Evolutionary conservation across 2,329 filamentous ascomycete species (phyloP).

Genomic region (Fusarium denticulatum): DNA sequence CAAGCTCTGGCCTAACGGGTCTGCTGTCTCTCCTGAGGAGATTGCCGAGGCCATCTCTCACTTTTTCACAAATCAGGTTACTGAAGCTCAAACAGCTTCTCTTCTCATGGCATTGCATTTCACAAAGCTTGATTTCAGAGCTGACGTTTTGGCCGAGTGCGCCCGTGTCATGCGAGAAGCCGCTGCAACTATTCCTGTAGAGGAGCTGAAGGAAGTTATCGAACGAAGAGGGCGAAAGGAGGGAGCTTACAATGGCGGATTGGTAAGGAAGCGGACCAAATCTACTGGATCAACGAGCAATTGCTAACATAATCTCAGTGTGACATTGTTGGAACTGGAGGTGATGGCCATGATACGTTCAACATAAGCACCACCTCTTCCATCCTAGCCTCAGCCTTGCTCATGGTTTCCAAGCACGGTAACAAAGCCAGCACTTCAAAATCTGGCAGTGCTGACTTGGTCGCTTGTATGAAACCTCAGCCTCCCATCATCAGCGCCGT

Average conservation of each 20-base stretch:
- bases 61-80: constrained; percentile 90
- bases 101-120: constrained; percentile 93
- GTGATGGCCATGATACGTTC: constrained; percentile 97
- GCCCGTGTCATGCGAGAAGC: constrained; percentile 85
- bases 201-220: constrained; percentile 69
- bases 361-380: constrained; percentile 97
- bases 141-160: constrained; percentile 87
- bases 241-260: constrained; percentile 81
- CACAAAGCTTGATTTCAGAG: constrained; percentile 82
- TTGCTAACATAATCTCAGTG: constrained; percentile 56
- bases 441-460: constrained; percentile 92
- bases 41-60: constrained; percentile 90
- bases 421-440: constrained; percentile 96
- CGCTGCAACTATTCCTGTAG: constrained; percentile 75
- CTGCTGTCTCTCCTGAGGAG: constrained; percentile 75
- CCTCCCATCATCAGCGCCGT: constrained; percentile 80
- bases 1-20: constrained; percentile 71
- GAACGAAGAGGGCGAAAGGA: constrained; percentile 69
- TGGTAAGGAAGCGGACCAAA: constrained; percentile 65
- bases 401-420: constrained; percentile 93
- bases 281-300: background rate
- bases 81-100: constrained; percentile 87
- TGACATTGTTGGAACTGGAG: constrained; percentile 97
- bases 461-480: constrained; percentile 77
- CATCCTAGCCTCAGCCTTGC: constrained; percentile 85